Evolutionary conservation across 768 basidiomycete genomes (phyloP).

Genomic region (Lactarius akahatsu): DNA sequence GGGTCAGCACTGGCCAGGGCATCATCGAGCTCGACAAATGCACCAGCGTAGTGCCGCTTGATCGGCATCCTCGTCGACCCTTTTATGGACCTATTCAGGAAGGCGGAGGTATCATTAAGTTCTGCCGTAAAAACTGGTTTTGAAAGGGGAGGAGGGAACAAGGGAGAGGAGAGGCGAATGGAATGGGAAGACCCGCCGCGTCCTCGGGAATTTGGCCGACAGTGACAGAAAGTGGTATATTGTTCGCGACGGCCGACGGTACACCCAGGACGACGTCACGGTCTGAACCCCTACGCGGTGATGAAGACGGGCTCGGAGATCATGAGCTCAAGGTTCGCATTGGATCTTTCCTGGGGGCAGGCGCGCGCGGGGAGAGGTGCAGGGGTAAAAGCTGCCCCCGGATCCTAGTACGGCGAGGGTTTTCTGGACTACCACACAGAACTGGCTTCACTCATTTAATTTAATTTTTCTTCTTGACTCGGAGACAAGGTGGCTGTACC

Average conservation of each 20-base stretch:
- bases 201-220: conserved; percentile 52
- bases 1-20: conserved; percentile 38
- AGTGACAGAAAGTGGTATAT: conserved; percentile 55
- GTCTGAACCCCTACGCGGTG: conserved; percentile 36
- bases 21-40: conserved; percentile 46
- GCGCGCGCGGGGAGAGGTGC: conserved; percentile 42
- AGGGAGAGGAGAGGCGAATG: neutral
- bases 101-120: neutral
- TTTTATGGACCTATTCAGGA: conserved; percentile 42
- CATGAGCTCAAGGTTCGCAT: conserved; percentile 12
- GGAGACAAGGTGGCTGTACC: conserved; percentile 36
- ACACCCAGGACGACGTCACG: conserved; percentile 16
- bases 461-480: neutral
- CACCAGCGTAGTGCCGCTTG: conserved; percentile 48
- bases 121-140: neutral
- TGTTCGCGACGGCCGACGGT: conserved; percentile 40
- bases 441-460: neutral
- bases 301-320: conserved; percentile 50
- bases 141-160: neutral
- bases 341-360: conserved; percentile 33
- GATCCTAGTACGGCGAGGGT: conserved; percentile 40
- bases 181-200: conserved; percentile 42
- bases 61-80: conserved; percentile 57
- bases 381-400: conserved; percentile 48
- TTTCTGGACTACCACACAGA: conserved; percentile 35